A percentile compares a stretch with the other conserved stretches of the same genome.
Conservation (phyloP, 2,329 filamentous ascomycete species). For the Fusarium proliferatum region DNA sequence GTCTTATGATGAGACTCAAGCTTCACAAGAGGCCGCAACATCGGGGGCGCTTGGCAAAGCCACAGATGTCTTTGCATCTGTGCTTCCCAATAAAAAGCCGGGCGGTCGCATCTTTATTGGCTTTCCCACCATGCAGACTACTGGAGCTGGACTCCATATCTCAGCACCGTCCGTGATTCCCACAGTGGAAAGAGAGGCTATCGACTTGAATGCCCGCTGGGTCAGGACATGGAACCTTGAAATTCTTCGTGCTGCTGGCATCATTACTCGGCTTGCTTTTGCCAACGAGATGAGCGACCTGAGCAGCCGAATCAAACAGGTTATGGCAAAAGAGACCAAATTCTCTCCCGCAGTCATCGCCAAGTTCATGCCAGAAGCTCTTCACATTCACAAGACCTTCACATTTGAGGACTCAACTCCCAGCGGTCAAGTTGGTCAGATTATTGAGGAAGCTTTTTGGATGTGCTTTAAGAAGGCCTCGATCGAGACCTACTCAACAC, state of each 20-base stretch:
- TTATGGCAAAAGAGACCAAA: conserved; percentile 59
- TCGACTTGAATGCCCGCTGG: conserved; percentile 95
- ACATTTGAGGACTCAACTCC: conserved; percentile 92
- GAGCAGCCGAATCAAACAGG: conserved; percentile 67
- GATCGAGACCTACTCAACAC: conserved; percentile 89
- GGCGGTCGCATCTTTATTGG: conserved; percentile 94
- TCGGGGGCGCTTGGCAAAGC: conserved; percentile 64
- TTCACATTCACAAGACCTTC: conserved; percentile 88
- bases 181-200: conserved; percentile 95
- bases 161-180: conserved; percentile 97
- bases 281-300: conserved; percentile 86
- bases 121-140: conserved; percentile 97
- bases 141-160: conserved; percentile 91
- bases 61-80: conserved; percentile 87
- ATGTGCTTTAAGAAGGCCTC: conserved; percentile 83
- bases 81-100: conserved; percentile 84
- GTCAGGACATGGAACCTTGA: conserved; percentile 96
- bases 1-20: conserved; percentile 83
- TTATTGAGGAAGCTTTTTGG: conserved; percentile 97
- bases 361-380: conserved; percentile 78
- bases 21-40: conserved; percentile 65
- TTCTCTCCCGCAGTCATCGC: conserved; percentile 72
- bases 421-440: conserved; percentile 81
- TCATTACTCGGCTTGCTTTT: conserved; percentile 90
- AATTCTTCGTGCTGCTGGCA: conserved; percentile 89